Percentiles rank a stretch among this genome's conserved stretches.
Conservation (phyloP, 1,139 yeast species). For the Debaryomyces subglobosus region DNA sequence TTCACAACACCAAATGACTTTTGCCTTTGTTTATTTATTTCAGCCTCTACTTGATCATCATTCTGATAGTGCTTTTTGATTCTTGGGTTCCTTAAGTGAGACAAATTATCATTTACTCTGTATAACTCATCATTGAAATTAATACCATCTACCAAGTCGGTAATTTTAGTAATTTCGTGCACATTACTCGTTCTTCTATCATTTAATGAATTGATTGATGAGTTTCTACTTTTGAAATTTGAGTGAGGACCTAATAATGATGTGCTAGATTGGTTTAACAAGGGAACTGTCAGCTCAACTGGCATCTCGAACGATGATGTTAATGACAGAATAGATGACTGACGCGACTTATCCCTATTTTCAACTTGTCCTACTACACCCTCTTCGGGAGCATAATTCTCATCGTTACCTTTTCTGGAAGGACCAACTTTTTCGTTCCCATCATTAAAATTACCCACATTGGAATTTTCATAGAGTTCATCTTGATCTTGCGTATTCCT, state of each 20-base stretch:
- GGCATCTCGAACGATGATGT: conserved; percentile 26
- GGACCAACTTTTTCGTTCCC: not conserved
- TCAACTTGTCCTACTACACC: not conserved
- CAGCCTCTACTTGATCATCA: conserved; percentile 10
- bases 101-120: conserved; percentile 27
- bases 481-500: conserved; percentile 2
- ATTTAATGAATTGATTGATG: conserved; percentile 33
- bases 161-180: conserved; percentile 19
- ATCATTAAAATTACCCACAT: not conserved
- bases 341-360: conserved; percentile 12
- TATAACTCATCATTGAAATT: conserved; percentile 27
- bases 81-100: conserved; percentile 39
- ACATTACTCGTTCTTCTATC: conserved; percentile 28
- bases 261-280: conserved; percentile 34
- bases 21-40: conserved; percentile 18
- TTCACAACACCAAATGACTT: conserved; percentile 33
- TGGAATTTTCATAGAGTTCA: not conserved
- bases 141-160: conserved; percentile 33
- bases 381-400: not conserved
- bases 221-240: conserved; percentile 16
- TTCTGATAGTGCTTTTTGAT: conserved; percentile 37
- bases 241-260: conserved; percentile 20
- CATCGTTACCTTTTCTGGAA: not conserved
- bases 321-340: conserved; percentile 24
- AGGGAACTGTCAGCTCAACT: conserved; percentile 44